Percentiles rank a stretch among this genome's conserved stretches.
Conservation (phyloP, 2,329 filamentous ascomycete genomes). For the Venturia pyrina region DNA sequence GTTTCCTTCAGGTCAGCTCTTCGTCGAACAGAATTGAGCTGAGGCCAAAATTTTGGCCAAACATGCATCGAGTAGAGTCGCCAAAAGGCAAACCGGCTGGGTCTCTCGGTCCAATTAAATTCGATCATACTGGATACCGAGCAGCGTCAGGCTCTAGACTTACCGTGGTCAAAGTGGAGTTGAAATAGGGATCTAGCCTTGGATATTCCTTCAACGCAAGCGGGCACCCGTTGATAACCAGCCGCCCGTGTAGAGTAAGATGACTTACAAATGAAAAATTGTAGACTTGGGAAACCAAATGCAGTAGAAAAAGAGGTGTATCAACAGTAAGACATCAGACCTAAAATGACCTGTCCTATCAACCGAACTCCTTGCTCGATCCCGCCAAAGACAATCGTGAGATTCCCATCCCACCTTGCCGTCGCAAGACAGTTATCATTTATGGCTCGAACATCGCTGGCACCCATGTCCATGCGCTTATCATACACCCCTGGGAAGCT, state of each 20-base stretch:
- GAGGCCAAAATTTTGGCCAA: not conserved
- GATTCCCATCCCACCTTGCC: not conserved
- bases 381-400: conserved; percentile 2
- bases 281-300: not conserved
- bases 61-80: not conserved
- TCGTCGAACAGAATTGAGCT: too few relatives aligned
- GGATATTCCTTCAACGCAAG: not conserved
- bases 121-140: not conserved
- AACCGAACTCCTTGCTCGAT: not conserved
- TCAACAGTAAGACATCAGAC: not conserved
- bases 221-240: not conserved
- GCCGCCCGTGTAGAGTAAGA: not conserved
- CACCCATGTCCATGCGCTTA: not conserved
- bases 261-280: not conserved
- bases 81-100: not conserved
- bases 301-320: not conserved
- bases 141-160: too few relatives aligned
- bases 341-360: not conserved
- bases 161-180: too few relatives aligned
- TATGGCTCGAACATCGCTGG: not conserved
- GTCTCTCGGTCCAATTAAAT: not conserved
- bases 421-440: not conserved
- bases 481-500: not conserved
- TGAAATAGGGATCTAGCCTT: not conserved
- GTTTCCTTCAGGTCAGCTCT: not conserved